phyloP scores from a whole-genome alignment of 2,329 filamentous ascomycete species.

The Aureobasidium leucospermi region DNA sequence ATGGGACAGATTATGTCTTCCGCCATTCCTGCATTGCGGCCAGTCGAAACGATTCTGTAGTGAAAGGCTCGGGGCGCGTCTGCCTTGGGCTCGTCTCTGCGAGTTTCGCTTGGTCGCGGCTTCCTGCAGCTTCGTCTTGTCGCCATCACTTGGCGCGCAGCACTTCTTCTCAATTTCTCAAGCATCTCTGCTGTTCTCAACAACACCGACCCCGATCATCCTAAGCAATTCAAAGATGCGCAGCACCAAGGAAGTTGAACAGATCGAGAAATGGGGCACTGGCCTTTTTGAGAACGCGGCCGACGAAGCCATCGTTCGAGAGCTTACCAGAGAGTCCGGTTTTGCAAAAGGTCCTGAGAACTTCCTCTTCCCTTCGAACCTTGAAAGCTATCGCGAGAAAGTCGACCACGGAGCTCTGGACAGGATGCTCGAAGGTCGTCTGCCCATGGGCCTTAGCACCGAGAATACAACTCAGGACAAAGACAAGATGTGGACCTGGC shows the following conservation, averaged over 20 bases:
- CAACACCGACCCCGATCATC: no score
- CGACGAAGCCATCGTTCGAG: slow-evolving; percentile 10
- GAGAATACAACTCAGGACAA: background rate
- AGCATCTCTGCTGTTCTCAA: background rate
- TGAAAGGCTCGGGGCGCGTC: background rate
- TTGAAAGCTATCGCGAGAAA: background rate
- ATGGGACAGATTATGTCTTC: no score
- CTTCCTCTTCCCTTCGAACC: background rate
- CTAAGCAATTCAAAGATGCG: background rate
- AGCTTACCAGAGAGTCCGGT: slow-evolving; percentile 1
- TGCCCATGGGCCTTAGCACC: background rate
- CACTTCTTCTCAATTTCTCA: background rate
- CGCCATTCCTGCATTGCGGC: background rate
- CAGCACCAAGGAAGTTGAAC: background rate
- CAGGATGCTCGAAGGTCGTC: background rate
- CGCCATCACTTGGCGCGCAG: background rate
- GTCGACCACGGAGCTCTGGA: background rate
- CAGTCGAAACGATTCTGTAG: no score
- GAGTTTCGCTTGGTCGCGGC: background rate
- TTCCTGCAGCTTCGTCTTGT: background rate
- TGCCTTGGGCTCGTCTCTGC: no score
- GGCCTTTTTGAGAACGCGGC: slow-evolving; percentile 14
- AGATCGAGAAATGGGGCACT: background rate
- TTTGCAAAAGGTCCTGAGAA: background rate
- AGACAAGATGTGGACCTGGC: background rate